A percentile compares a stretch with the other conserved stretches of the same genome.
Evolutionary conservation across 345 rosid species (phyloP).

Genomic region (Nephelium lappaceum): DNA sequence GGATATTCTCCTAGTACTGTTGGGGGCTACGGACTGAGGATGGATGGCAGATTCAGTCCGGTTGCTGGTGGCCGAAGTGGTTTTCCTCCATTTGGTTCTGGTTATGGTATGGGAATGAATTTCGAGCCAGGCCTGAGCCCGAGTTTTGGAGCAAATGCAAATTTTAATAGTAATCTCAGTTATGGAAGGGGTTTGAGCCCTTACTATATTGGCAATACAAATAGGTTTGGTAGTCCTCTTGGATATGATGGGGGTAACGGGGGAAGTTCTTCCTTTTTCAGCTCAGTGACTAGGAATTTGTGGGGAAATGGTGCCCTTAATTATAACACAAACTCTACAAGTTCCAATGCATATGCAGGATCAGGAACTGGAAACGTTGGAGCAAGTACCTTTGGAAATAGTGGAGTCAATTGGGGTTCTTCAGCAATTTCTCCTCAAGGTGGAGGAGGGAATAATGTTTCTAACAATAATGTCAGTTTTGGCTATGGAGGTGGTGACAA

Average conservation of each 20-base stretch:
- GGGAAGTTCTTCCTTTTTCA: conserved; percentile 70
- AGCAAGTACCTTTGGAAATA: conserved; percentile 52
- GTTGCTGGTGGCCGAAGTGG: conserved; percentile 61
- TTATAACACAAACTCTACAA: conserved; percentile 42
- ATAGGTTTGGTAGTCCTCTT: conserved; percentile 53
- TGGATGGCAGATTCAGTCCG: conserved; percentile 69
- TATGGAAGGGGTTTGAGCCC: conserved; percentile 70
- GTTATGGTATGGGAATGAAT: conserved; percentile 63
- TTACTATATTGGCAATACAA: conserved; percentile 60
- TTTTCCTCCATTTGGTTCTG: conserved; percentile 62
- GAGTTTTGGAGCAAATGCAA: conserved; percentile 51
- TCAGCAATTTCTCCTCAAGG: conserved; percentile 54
- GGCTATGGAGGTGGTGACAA: conserved; percentile 61
- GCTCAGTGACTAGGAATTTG: conserved; percentile 62
- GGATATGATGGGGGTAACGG: conserved; percentile 70
- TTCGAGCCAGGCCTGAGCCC: conserved; percentile 61
- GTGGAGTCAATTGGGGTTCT: conserved; percentile 54
- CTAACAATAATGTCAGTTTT: conserved; percentile 46
- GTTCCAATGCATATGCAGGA: conserved; percentile 50
- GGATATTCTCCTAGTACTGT: conserved; percentile 58
- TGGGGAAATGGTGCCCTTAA: conserved; percentile 72
- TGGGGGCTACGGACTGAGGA: conserved; percentile 68
- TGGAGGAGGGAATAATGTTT: conserved; percentile 52
- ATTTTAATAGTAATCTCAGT: conserved; percentile 51
- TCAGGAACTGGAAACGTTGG: conserved; percentile 53